Percentiles rank a stretch among this genome's conserved stretches.
Conservation (phyloP, 1,284 basidiomycete species). For the Neonothopanus nambi region DNA sequence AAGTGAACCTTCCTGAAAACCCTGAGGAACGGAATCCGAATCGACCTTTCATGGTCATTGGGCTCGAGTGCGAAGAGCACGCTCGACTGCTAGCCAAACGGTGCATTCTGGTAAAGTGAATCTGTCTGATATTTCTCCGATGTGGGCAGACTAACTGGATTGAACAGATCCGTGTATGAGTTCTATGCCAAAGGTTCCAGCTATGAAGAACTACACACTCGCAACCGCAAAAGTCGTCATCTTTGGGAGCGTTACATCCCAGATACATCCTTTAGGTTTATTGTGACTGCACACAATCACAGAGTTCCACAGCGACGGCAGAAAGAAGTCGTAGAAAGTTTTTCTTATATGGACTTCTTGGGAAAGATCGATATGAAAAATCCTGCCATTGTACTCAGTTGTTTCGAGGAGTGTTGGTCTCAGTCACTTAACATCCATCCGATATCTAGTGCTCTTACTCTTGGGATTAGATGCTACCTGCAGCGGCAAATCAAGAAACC, state of each 20-base stretch:
- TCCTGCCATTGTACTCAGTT: constrained; percentile 77
- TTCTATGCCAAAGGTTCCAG: constrained; percentile 70
- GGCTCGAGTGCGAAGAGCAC: constrained; percentile 71
- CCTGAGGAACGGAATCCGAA: constrained; percentile 48
- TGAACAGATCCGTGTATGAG: constrained; percentile 70
- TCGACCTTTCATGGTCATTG: constrained; percentile 77
- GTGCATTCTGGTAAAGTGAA: constrained; percentile 84
- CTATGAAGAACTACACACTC: constrained; percentile 72
- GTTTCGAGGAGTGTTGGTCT: constrained; percentile 88
- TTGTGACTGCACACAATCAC: constrained; percentile 78
- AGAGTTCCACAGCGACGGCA: constrained; percentile 69
- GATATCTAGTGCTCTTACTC: not conserved
- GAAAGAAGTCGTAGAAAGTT: constrained; percentile 74
- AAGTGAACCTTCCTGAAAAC: constrained; percentile 43
- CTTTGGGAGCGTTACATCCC: constrained; percentile 64
- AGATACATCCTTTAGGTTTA: constrained; percentile 79
- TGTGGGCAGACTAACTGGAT: constrained; percentile 12
- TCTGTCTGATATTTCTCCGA: constrained; percentile 12
- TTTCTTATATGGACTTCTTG: constrained; percentile 82
- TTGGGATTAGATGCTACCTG: not conserved
- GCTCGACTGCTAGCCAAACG: constrained; percentile 73
- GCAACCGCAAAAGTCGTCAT: constrained; percentile 45
- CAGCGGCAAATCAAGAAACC: constrained; percentile 41
- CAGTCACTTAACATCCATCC: constrained; percentile 3
- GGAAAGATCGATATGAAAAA: constrained; percentile 85